These are phyloP conservation scores for Bryoerythrophyllum caledonicum DNA, from an alignment of 225 moss, liverwort and hornwort genomes.

Conservation along the genomic window DNA sequence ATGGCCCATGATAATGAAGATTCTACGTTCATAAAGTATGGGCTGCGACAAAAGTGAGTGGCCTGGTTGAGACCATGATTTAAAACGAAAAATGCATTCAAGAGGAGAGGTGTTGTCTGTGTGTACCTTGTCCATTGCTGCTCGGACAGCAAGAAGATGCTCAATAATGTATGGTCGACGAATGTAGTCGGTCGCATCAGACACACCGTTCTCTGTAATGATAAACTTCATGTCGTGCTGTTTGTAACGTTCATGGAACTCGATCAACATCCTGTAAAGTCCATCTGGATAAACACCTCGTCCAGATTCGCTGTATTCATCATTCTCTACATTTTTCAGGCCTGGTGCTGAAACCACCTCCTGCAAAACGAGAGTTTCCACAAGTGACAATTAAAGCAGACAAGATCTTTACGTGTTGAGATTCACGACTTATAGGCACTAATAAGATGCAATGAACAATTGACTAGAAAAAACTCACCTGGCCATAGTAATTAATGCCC, in stretches of 20 bases:
- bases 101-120: background rate
- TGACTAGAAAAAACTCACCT: conserved; percentile 47
- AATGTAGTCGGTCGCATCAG: conserved; percentile 91
- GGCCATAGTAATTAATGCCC: conserved; percentile 98
- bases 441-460: background rate
- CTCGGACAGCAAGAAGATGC: conserved; percentile 85
- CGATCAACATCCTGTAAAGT: conserved; percentile 70
- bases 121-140: conserved; percentile 85
- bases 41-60: background rate
- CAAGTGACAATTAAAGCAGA: background rate
- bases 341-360: conserved; percentile 89
- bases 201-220: conserved; percentile 96
- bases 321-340: conserved; percentile 75
- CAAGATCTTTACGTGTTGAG: background rate
- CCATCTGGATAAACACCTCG: conserved; percentile 99
- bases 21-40: background rate
- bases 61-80: background rate
- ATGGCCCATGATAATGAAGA: background rate
- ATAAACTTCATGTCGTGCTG: conserved; percentile 73
- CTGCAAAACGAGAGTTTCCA: conserved; percentile 35
- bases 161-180: conserved; percentile 96
- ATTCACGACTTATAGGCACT: background rate
- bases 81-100: background rate
- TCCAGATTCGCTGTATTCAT: conserved; percentile 97
- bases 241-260: conserved; percentile 95